phyloP scores from a whole-genome alignment of 139 green algal species.

The Coelastrella sp. region DNA sequence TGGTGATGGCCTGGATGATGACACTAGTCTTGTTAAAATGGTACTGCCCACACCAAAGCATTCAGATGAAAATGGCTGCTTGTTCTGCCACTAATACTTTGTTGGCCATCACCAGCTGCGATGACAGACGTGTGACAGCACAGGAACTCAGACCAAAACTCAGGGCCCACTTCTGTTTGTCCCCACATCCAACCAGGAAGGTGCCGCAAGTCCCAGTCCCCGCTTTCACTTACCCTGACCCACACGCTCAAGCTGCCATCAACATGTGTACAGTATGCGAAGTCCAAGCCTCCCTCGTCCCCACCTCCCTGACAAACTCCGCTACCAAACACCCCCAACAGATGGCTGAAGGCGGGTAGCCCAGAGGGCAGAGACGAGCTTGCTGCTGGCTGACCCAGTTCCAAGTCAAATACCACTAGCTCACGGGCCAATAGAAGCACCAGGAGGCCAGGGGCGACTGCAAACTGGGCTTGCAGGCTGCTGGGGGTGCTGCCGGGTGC shows the following conservation, averaged over 20 bases:
- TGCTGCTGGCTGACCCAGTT: constrained; percentile 77
- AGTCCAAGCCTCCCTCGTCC: constrained; percentile 60
- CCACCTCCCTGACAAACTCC: constrained; percentile 54
- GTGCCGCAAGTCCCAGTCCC: neutral
- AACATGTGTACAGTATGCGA: constrained; percentile 26
- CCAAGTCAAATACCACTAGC: constrained; percentile 86
- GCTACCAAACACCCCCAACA: constrained; percentile 77
- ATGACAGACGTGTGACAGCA: too few species aligned
- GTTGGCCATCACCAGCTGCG: too few species aligned
- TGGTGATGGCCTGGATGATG: too few species aligned
- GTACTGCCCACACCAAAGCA: too few species aligned
- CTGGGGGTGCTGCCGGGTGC: neutral
- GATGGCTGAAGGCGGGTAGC: constrained; percentile 56
- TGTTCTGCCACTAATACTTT: too few species aligned
- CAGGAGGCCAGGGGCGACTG: constrained; percentile 68
- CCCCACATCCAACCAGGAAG: neutral
- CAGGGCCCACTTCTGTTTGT: too few species aligned
- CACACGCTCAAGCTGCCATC: constrained; percentile 46
- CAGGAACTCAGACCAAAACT: too few species aligned
- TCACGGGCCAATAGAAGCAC: constrained; percentile 81
- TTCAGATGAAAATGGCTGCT: too few species aligned
- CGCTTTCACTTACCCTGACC: neutral
- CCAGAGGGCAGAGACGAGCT: constrained; percentile 56
- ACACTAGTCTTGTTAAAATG: too few species aligned
- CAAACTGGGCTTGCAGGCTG: constrained; percentile 71